phyloP scores from a whole-genome alignment of 2,329 filamentous ascomycete genomes.

The Colletotrichum sp. region DNA sequence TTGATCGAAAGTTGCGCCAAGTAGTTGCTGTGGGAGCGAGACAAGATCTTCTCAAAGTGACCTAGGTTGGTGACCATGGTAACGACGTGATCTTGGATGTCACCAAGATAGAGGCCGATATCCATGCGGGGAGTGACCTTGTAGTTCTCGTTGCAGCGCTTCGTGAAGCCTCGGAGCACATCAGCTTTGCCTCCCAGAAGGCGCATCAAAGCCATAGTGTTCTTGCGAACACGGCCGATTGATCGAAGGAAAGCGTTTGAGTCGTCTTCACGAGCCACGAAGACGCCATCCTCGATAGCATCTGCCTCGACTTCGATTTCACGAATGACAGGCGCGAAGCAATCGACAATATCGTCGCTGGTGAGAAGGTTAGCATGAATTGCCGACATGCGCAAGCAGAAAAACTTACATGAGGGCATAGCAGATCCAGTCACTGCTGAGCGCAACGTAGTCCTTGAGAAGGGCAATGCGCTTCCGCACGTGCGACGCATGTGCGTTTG shows the following conservation, averaged over 20 bases:
- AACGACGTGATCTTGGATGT: slow-evolving; percentile 98
- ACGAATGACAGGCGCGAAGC: slow-evolving; percentile 87
- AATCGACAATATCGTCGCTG: slow-evolving; percentile 96
- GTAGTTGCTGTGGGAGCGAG: slow-evolving; percentile 93
- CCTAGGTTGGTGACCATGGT: slow-evolving; percentile 98
- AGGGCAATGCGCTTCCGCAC: slow-evolving; percentile 91
- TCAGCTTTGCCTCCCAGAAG: slow-evolving; percentile 97
- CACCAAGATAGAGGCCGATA: slow-evolving; percentile 93
- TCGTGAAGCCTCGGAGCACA: slow-evolving; percentile 95
- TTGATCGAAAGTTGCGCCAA: slow-evolving; percentile 93
- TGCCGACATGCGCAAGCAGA: neutral
- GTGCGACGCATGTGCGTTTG: slow-evolving; percentile 84
- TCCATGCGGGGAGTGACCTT: slow-evolving; percentile 94
- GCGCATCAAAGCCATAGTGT: slow-evolving; percentile 91
- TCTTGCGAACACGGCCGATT: slow-evolving; percentile 91
- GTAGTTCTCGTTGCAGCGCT: slow-evolving; percentile 98
- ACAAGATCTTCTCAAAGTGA: slow-evolving; percentile 98
- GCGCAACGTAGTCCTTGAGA: slow-evolving; percentile 90
- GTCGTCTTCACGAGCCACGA: slow-evolving; percentile 88
- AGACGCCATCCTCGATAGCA: slow-evolving; percentile 93
- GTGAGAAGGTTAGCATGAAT: slow-evolving; percentile 27
- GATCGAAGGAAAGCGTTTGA: slow-evolving; percentile 85
- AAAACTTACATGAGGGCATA: slow-evolving; percentile 88
- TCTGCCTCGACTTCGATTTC: slow-evolving; percentile 90
- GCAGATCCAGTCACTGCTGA: slow-evolving; percentile 98